Evolutionary conservation across 2,329 filamentous ascomycete species (phyloP), one percentile per base, ranked within the genome.

Genomic region (Coniochaeta sp.): DNA sequence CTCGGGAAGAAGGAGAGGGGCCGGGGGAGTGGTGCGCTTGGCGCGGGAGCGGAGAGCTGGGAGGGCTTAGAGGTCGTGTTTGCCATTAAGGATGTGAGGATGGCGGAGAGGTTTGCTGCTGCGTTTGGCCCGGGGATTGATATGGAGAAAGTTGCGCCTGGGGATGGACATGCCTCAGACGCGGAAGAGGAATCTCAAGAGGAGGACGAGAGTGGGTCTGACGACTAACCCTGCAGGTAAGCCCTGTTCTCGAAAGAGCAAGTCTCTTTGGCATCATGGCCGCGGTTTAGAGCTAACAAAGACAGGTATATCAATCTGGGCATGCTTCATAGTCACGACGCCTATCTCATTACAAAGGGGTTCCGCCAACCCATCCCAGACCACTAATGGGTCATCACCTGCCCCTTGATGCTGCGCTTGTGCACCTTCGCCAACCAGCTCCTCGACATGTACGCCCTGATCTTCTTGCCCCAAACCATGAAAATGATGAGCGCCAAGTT

Each of bases 51-150:
- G 51, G 61, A 68, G 48, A 52, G 55, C 6, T 76, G 77, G 76
- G 58, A 66, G 2, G 61, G 67, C 0, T 60, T 83, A 38, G 73
- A 82, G 8, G 65, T 85, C 4, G 67, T 81, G 0, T 85, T 86
- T 61, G 81, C 81, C 0, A 79, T 85, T 56, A 72, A 73, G 10
- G 75, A 81, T 52, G 56, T 59, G 0, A 70, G 68, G 3, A 74
- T 81, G 70, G 77, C 80, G 0, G 65, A 66, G 12, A 71, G 74
- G 0, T 85, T 86, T 57, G 69, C 45, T 12, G 26, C 24, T 28
- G 45, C 24, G 10, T 48, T 48, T 14, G 45, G 45, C 7, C 7
- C 14, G 22, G 27, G 26, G n/a, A 28, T 48, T 3, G 45, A 28
- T 7, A 3, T 48, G 24, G 45, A 48, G 8, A 26, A 30, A 14